These are phyloP conservation scores for Lactuca saligna DNA, from an alignment of 129 eudicot species.

Conservation along the genomic window DNA sequence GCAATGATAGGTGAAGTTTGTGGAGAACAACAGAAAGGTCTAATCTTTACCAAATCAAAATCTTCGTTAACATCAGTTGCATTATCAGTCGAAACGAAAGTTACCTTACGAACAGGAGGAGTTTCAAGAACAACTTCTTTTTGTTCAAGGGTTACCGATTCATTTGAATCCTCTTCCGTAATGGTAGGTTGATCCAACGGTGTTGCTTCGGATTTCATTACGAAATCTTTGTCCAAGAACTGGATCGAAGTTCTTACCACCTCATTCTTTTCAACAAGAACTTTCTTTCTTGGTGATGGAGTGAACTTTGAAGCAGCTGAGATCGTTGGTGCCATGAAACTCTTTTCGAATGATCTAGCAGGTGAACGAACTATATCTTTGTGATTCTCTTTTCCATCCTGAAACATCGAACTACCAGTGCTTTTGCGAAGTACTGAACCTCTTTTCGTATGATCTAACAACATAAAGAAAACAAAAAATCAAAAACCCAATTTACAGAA, in stretches of 20 bases:
- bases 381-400: constrained; percentile 74
- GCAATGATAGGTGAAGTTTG: constrained; percentile 46
- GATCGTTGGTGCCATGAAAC: constrained; percentile 79
- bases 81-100: constrained; percentile 26
- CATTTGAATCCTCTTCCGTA: constrained; percentile 6
- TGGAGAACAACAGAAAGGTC: constrained; percentile 28
- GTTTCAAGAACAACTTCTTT: constrained; percentile 32
- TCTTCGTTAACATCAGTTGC: constrained; percentile 28
- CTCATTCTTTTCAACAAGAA: constrained; percentile 69
- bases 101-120: constrained; percentile 32
- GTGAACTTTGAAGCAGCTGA: constrained; percentile 79
- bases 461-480: background rate
- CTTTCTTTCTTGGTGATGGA: constrained; percentile 71
- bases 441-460: constrained; percentile 42
- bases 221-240: constrained; percentile 46
- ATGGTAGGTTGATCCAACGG: constrained; percentile 23
- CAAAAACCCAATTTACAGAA: constrained; percentile 12
- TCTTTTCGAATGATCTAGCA: constrained; percentile 50
- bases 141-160: constrained; percentile 15
- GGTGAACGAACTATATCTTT: constrained; percentile 40
- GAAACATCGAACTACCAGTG: constrained; percentile 26
- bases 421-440: constrained; percentile 35
- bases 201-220: constrained; percentile 22
- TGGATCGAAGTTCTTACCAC: constrained; percentile 56
- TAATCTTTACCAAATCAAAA: constrained; percentile 21